Evolutionary conservation across 208 protist species (phyloP).

Genomic region (Wallacemonas rigidus): DNA sequence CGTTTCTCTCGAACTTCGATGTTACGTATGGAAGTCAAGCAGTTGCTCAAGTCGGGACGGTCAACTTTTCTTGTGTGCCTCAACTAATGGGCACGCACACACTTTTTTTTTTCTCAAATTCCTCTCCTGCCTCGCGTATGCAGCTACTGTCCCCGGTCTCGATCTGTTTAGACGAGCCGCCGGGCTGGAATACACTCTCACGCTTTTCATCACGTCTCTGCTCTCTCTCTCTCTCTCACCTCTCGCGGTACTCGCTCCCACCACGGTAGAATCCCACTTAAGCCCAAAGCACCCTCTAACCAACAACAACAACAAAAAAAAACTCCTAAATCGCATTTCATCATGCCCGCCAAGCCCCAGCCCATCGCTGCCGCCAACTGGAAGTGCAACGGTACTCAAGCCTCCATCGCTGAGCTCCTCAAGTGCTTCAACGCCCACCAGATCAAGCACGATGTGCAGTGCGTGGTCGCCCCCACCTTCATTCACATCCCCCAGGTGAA

Average conservation of each 20-base stretch:
- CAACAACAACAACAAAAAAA: conserved; percentile 6
- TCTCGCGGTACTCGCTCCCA: neutral
- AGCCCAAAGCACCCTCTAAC: neutral
- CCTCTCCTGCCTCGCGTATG: neutral
- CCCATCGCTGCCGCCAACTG: conserved; percentile 94
- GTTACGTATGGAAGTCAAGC: too few relatives aligned
- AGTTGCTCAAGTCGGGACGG: too few relatives aligned
- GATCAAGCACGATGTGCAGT: conserved; percentile 83
- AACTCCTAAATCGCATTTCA: conserved; percentile 16
- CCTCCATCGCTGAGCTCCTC: conserved; percentile 76
- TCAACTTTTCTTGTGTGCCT: too few relatives aligned
- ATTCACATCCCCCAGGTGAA: conserved; percentile 83
- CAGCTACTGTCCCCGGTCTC: too few relatives aligned
- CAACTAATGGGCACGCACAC: neutral
- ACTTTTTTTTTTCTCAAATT: neutral
- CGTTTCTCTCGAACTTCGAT: too few relatives aligned
- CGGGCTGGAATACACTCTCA: neutral
- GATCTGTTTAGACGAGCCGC: too few relatives aligned
- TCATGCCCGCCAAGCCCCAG: conserved; percentile 79
- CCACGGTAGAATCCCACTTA: conserved; percentile 15
- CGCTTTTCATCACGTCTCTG: neutral
- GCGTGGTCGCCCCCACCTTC: conserved; percentile 84
- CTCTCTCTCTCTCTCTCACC: conserved; percentile 14
- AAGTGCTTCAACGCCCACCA: conserved; percentile 65
- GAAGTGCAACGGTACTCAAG: conserved; percentile 93